Evolutionary conservation across 2,329 filamentous ascomycete genomes (phyloP), one percentile per base, ranked within the genome.

Genomic region (Alternaria triticimaculans): DNA sequence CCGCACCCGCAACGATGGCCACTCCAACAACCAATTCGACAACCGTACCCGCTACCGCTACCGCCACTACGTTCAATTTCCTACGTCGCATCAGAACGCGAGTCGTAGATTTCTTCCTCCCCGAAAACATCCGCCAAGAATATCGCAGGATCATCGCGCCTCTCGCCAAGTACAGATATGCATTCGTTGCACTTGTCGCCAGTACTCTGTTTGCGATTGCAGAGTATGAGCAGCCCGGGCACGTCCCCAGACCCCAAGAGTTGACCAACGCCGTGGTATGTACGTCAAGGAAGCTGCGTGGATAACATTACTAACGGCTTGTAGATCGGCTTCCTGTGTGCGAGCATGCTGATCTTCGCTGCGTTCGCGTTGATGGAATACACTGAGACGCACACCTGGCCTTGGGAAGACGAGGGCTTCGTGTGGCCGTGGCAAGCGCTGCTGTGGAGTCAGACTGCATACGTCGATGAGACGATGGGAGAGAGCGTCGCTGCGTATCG

Each of bases 361-460:
- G 20, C 44, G 18, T 25, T 59, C 14, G 55, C 60, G 12, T 26
- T 65, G 26, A 20, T 55, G 23, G 55, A 58, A 41, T 65, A 62
- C 10, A 3, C 44, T 2, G 60, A 63, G 15, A 55, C 45, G 4
- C 49, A 55, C 14, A 58, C 50, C 7, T 65, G 63, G 63, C 59
- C 55, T 8, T 65, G 63, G 63, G 26, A 65, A 6, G 59, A 59
- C 8, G 49, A 54, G 7, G 59, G 60, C 26, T 63, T 54, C 11
- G 55, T 65, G 5, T 62, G 63, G 59, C 63, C 55, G 5, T 65
- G 63, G 63, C 44, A 62, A 23, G 30, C 30, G 12, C 37, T 56
- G 37, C 59, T 65, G 8, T 65, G 59, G 63, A 25, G 53, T 15
- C 5, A 37, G 6, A 57, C 50, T 1, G 50, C 54, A 9, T 62